Evolutionary conservation across 2,329 filamentous ascomycete species (phyloP).

Genomic region (Remersonia thermophila): DNA sequence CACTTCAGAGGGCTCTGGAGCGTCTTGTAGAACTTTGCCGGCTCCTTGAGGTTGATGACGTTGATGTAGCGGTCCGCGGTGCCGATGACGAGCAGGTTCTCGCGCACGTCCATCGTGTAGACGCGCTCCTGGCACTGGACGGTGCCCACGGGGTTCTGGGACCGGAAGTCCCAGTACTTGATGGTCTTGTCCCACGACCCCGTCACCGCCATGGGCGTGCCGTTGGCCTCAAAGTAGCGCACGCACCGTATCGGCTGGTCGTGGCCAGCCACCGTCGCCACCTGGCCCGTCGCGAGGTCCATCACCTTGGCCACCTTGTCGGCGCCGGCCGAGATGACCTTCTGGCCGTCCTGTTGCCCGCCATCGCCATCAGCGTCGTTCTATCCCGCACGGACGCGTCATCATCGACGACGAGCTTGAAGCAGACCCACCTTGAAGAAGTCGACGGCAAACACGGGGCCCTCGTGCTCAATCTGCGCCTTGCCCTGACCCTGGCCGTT

Average conservation of each 20-base stretch:
- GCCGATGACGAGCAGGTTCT: constrained; percentile 78
- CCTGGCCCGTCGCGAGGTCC: constrained; percentile 59
- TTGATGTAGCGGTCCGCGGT: constrained; percentile 96
- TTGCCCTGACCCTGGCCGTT: constrained; percentile 74
- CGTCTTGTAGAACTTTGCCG: constrained; percentile 88
- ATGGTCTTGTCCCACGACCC: constrained; percentile 86
- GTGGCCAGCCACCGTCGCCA: constrained; percentile 68
- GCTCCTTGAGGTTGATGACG: constrained; percentile 80
- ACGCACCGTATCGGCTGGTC: constrained; percentile 70
- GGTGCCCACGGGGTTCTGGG: constrained; percentile 50
- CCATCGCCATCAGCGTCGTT: too few relatives aligned
- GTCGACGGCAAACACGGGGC: constrained; percentile 69
- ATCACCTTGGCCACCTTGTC: constrained; percentile 85
- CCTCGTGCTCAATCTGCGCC: constrained; percentile 75
- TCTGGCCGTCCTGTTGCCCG: constrained; percentile 63
- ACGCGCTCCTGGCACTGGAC: constrained; percentile 63
- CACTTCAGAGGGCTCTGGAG: constrained; percentile 93
- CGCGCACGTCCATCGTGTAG: constrained; percentile 84
- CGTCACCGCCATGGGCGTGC: constrained; percentile 73
- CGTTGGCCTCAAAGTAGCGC: constrained; percentile 62
- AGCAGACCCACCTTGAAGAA: constrained; percentile 65
- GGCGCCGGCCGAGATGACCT: constrained; percentile 75
- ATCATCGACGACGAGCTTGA: too few relatives aligned
- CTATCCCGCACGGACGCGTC: too few relatives aligned
- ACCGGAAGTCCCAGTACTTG: constrained; percentile 77